Base-by-base conservation (phyloP, 208 protist genomes). In the Balamuthia mandrillaris region DNA sequence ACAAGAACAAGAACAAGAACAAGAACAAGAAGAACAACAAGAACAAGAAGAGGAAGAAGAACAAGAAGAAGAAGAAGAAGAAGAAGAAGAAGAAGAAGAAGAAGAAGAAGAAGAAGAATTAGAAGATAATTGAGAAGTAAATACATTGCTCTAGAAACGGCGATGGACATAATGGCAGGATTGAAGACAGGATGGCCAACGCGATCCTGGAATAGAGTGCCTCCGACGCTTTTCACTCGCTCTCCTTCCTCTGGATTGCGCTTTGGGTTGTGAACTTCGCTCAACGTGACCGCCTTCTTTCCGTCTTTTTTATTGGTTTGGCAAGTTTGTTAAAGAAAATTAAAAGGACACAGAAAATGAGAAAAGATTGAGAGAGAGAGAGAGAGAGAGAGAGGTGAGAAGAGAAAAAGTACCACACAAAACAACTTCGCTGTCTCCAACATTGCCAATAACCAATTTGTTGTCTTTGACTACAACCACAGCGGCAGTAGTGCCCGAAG, bases 401-500 rank as follows among this genome's bases (percentile, higher is more conserved):
- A 5, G 3, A 0, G 63, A 35, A 29, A 81, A 27, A 18, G 44
- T 24, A 60, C 72, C 72, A 7, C 21, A 41, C 6, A 81, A 14
- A 18, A 81, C 72, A 16, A 58, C 51, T 41, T 81, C 72, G 27
- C 45, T 81, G 51, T 81, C 72, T 16, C 72, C 72, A 7, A 81
- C 51, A 33, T 81, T 81, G 47, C 47, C 72, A 9, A 60, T 49
- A 31, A 81, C 39, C n/a, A 81, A 24, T 18, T 52, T 33, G 51
- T 81, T 81, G 35, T 81, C 72, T 49, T 81, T 81, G 16, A 81
- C 72, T 21, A 81, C 72, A 18, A 81, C 72, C 6, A 81, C 72
- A 6, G 72, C 72, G 0, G 72, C 72, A 18, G 72, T 81, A 16
- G 72, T 81, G 29, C 72, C 68, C 29, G 72, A 81, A 33, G 45